Evolutionary conservation across 495 filamentous ascomycete species (phyloP), one percentile per base, ranked within the genome.

Genomic region (Hypoxylon fragiforme): DNA sequence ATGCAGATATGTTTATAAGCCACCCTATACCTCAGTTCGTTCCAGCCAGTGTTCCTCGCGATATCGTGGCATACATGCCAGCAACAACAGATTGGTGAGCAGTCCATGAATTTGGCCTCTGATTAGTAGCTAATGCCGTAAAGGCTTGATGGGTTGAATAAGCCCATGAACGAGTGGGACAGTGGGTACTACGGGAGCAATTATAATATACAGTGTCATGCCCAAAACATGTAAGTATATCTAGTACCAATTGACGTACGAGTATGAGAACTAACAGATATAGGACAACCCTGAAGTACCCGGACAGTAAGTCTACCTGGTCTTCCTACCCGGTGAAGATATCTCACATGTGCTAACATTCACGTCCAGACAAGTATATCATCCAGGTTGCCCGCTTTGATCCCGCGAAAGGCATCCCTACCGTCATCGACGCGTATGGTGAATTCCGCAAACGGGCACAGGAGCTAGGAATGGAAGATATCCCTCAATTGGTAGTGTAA

Each of bases 61-160:
- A 85, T 26, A 86, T 80, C 57, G 86, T 95, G 1, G 83, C 82
- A 5, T 91, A 91, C 64, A 79, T 92, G 74, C 90, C 89, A 7
- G 90, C 91, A 11, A 85, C 89, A 1, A 95, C 91, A 1, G 90
- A 95, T 63, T 95, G 90, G 83, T 82, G 58, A 60, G 72, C 60
- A n/a, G 4, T 14, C 3, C 7, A 51, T 41, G 1, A 30, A 18
- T 11, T 7, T 4, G 19, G 15, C 38, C 1, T 14, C 3, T 39
- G 8, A 3, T 21, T 12, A 5, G 36, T 24, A 35, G 19, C 46
- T 48, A 28, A 54, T 18, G 8, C 1, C n/a, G 8, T 19, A 18
- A 55, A 84, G 82, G 89, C 76, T 95, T 22, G 91, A 96, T 70
- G 91, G 91, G 3, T 65, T 95, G 53, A 96, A 95, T 72, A 96